A percentile compares a stretch with the other conserved stretches of the same genome.
These are phyloP conservation scores for Lagenidium giganteum DNA, from an alignment of 352 stramenopile genomes.

Conservation along the genomic window DNA sequence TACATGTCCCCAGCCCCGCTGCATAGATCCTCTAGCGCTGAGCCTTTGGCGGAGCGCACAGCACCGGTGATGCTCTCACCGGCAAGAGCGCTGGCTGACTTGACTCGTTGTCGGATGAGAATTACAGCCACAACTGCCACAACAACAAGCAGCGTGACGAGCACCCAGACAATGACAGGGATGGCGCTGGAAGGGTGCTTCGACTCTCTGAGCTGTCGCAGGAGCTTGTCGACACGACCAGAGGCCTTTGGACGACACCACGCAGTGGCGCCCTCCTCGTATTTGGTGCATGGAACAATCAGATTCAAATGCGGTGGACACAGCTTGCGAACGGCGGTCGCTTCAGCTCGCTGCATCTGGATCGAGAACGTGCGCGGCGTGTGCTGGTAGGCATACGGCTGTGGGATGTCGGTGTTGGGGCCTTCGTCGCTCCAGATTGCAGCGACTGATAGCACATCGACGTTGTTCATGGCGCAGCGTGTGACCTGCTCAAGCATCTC, in stretches of 20 bases:
- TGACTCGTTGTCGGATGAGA: neutral
- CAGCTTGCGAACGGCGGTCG: neutral
- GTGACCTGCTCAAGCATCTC: constrained; percentile 22
- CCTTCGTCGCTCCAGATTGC: constrained; percentile 34
- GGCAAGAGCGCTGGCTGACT: too few relatives aligned
- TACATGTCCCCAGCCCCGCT: too few relatives aligned
- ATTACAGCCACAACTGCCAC: constrained; percentile 1
- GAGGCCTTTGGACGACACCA: constrained; percentile 36
- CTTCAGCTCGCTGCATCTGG: constrained; percentile 14
- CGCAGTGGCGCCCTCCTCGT: constrained; percentile 11
- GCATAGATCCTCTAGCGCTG: too few relatives aligned
- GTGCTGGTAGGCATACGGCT: constrained; percentile 24
- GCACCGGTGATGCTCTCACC: too few relatives aligned
- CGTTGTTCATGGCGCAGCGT: constrained; percentile 22
- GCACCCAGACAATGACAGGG: constrained; percentile 8
- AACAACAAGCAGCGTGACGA: neutral
- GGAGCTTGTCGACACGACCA: constrained; percentile 16
- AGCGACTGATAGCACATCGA: constrained; percentile 1
- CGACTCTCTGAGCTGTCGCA: constrained; percentile 12
- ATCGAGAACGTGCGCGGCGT: constrained; percentile 32
- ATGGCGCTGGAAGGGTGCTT: neutral
- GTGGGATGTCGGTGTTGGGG: constrained; percentile 35
- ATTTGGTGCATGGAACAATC: constrained; percentile 33
- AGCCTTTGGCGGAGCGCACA: too few relatives aligned
- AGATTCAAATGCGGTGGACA: constrained; percentile 25